A percentile compares a stretch with the other conserved stretches of the same genome.
Conservation (phyloP, 495 filamentous ascomycete genomes). For the Acidiella bohemica region DNA sequence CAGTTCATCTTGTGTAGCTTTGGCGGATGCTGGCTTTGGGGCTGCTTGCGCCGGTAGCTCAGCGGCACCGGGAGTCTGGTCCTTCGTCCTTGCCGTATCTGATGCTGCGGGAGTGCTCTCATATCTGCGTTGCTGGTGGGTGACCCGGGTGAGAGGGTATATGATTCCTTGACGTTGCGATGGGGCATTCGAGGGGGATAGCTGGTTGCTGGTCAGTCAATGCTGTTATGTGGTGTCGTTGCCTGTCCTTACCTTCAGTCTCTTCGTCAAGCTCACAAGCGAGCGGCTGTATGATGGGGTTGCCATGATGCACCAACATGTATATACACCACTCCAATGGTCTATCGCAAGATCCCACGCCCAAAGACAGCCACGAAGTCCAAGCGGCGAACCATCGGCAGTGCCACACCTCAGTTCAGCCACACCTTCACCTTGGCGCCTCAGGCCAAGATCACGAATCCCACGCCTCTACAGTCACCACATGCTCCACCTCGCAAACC, state of each 20-base stretch:
- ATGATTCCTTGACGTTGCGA: no score
- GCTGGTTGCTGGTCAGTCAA: not conserved
- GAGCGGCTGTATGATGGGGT: slow-evolving; percentile 16
- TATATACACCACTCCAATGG: no score
- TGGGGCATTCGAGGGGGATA: slow-evolving; percentile 1
- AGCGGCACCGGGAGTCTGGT: slow-evolving; percentile 1
- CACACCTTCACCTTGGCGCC: not conserved
- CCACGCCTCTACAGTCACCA: not conserved
- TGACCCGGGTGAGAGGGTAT: not conserved
- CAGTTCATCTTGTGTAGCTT: no score
- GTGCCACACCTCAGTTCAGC: slow-evolving; percentile 5
- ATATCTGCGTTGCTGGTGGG: slow-evolving; percentile 1
- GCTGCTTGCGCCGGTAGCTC: no score
- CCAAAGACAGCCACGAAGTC: not conserved
- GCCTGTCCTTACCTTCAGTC: slow-evolving; percentile 11
- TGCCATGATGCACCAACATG: no score
- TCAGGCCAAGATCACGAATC: not conserved
- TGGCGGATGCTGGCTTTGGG: slow-evolving; percentile 9
- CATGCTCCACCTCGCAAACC: not conserved
- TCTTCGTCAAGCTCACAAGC: slow-evolving; percentile 13
- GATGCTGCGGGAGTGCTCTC: slow-evolving; percentile 1
- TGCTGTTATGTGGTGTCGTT: not conserved
- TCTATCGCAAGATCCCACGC: not conserved
- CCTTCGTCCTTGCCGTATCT: not conserved
- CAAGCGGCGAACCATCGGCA: not conserved